Conservation (phyloP, 345 rosid genomes). For the Eucalyptus caleyi region DNA sequence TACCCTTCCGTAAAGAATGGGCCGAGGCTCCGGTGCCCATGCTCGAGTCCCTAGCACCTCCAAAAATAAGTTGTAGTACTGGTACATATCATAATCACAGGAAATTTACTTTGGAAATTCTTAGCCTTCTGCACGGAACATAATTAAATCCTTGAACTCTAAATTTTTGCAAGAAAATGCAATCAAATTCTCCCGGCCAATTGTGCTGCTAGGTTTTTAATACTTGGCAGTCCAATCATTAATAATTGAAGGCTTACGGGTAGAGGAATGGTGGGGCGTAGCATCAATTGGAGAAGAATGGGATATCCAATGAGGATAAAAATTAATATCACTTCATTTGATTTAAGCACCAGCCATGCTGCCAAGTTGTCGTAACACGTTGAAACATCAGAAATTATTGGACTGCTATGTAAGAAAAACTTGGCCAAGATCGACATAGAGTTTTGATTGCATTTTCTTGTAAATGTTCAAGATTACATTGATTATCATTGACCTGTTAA, state of each 20-base stretch:
- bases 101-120: neutral
- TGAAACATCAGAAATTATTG: neutral
- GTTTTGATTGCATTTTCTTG: neutral
- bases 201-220: neutral
- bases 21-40: neutral
- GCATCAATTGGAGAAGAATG: neutral
- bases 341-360: neutral
- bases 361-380: neutral
- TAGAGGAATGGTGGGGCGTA: neutral
- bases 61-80: neutral
- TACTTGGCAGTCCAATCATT: neutral
- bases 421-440: neutral
- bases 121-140: neutral
- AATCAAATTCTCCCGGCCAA: neutral
- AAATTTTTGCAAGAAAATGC: neutral
- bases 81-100: fast-evolving
- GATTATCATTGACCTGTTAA: neutral
- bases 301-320: neutral
- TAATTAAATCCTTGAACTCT: neutral
- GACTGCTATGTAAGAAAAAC: neutral
- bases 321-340: neutral
- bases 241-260: neutral
- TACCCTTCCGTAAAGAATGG: neutral
- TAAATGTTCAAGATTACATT: neutral
- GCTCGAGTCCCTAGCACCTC: neutral